Evolutionary conservation across 176 grass and related monocot genomes (phyloP), one percentile per base, ranked within the genome.

Genomic region (Oryza meyeriana): DNA sequence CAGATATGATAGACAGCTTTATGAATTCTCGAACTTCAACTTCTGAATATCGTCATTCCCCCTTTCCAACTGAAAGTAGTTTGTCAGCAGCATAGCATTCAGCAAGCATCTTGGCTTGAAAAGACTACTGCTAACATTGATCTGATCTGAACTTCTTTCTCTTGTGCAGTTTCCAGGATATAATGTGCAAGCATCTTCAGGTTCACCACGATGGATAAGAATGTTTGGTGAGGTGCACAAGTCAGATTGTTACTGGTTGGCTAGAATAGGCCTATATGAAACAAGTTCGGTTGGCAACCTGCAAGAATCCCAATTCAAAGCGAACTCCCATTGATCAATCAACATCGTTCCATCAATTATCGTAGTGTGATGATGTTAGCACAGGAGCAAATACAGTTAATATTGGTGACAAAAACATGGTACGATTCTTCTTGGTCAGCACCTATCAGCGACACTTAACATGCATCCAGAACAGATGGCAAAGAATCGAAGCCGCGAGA

Each of bases 401-500:
- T 22, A 36, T 25, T 10, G n/a, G 25, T 12, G 17, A 16, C 64
- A 70, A 59, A 35, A 78, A 27, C 12, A 69, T 14, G 26, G 8
- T 24, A 72, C 10, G 50, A 20, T 63, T 63, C 75, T 13, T 58
- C 27, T 3, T 31, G 10, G 7, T n/a, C 1, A 10, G 34, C 27
- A 26, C 57, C 32, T 59, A 44, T 88, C 42, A 36, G 17, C 61
- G n/a, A 61, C 58, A 64, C 3, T 26, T 5, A 38, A 20, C 8
- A 35, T 31, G 32, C 42, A 3, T 25, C 47, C 18, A 29, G n/a
- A 72, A 64, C 3, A 16, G 22, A 29, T 44, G 12, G 20, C 20
- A 1, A 52, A 58, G 45, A 78, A 66, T 34, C 67, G 75, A 84
- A 88, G 68, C 81, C 50, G 86, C 68, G 26, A 66, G 42, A 22